Conservation (phyloP, 192 early-diverging fungal genomes). For the Entomortierella beljakovae region DNA sequence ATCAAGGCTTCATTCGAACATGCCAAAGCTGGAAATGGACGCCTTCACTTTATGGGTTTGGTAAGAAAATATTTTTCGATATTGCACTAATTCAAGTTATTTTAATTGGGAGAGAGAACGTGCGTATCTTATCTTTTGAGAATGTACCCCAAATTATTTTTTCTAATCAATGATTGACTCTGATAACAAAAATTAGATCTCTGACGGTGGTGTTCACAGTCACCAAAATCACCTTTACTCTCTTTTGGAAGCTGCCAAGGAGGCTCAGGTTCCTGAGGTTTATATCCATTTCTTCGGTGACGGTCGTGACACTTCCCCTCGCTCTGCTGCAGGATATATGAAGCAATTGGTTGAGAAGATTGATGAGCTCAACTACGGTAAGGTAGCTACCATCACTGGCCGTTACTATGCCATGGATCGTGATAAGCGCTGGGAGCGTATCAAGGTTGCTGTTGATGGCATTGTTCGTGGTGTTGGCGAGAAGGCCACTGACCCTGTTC, state of each 20-base stretch:
- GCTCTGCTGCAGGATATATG: conserved; percentile 86
- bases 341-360: conserved; percentile 74
- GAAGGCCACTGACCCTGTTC: conserved; percentile 70
- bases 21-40: conserved; percentile 86
- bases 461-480: conserved; percentile 85
- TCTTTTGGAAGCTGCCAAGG: conserved; percentile 88
- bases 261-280: conserved; percentile 82
- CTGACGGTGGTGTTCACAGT: conserved; percentile 98
- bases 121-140: conserved; percentile 18
- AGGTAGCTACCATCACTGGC: conserved; percentile 92
- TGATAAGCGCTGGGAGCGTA: conserved; percentile 99
- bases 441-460: conserved; percentile 94
- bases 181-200: conserved; percentile 58
- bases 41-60: conserved; percentile 90
- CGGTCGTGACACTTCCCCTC: conserved; percentile 96
- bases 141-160: neutral
- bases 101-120: no score
- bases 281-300: conserved; percentile 98
- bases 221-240: conserved; percentile 93
- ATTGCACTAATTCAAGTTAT: neutral
- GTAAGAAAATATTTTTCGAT: neutral
- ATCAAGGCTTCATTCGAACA: conserved; percentile 86
- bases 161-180: neutral
- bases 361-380: conserved; percentile 80
- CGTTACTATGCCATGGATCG: conserved; percentile 99